Evolutionary conservation across 192 early-diverging fungal species (phyloP).

Genomic region (Pilaira anomala): DNA sequence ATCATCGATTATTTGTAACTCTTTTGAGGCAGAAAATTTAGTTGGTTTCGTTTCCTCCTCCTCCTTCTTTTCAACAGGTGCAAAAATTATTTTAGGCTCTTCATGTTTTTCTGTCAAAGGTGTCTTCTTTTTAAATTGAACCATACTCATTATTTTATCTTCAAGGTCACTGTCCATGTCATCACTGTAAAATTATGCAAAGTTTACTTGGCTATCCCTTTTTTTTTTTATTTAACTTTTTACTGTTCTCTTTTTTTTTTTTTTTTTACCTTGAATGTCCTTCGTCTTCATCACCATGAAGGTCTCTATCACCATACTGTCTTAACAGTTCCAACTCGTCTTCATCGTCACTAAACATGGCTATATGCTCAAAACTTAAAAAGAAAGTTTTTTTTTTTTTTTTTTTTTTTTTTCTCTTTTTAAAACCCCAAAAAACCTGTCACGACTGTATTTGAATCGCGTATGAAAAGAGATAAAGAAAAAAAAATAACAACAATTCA

Average conservation of each 20-base stretch:
- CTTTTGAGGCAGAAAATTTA: background rate
- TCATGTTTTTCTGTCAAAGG: background rate
- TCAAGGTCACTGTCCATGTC: conserved; percentile 7
- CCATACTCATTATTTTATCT: conserved; percentile 14
- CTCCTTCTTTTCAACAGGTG: background rate
- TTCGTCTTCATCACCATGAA: background rate
- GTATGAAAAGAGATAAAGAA: too few relatives aligned
- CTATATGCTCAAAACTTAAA: too few relatives aligned
- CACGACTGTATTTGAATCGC: too few relatives aligned
- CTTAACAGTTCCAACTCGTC: background rate
- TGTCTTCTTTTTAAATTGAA: background rate
- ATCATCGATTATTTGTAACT: too few relatives aligned
- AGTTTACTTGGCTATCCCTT: background rate
- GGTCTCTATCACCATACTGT: background rate
- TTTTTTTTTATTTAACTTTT: background rate
- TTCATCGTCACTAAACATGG: background rate
- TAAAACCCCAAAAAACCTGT: conserved; percentile 5
- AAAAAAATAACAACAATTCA: conserved; percentile 1
- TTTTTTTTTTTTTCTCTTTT: background rate
- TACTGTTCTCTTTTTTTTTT: too few relatives aligned
- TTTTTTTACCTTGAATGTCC: background rate
- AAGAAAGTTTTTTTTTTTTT: background rate
- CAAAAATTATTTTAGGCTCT: background rate
- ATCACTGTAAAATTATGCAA: conserved; percentile 1
- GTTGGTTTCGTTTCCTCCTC: background rate